A percentile compares a stretch with the other conserved stretches of the same genome.
Evolutionary conservation across 176 grass and related monocot species (phyloP).

Genomic region (maize (Zea mays)): Zm-B73-REFERENCE-NAM-5.0 NC_050103.1:164483001-164483500

Average conservation of each 20-base stretch:
- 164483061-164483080: conserved; percentile 75
- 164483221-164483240: too few species aligned
- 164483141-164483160: conserved; percentile 79
- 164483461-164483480: too few species aligned
- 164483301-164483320: conserved; percentile 41
- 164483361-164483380: neutral
- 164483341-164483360: conserved; percentile 79
- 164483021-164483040: neutral
- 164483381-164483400: too few species aligned
- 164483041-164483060: conserved; percentile 16
- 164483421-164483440: too few species aligned
- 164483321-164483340: conserved; percentile 79
- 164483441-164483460: too few species aligned
- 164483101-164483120: conserved; percentile 76
- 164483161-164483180: conserved; percentile 44
- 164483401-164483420: too few species aligned
- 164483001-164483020: neutral
- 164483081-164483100: conserved; percentile 74
- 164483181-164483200: too few species aligned
- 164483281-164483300: too few species aligned
- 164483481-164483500: too few species aligned
- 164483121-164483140: conserved; percentile 71
- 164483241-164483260: neutral
- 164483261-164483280: neutral
- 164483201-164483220: too few species aligned